A percentile compares a stretch with the other conserved stretches of the same genome.
phyloP scores from a whole-genome alignment of 164 flowering plant species.

The Nymphaea colorata region DNA sequence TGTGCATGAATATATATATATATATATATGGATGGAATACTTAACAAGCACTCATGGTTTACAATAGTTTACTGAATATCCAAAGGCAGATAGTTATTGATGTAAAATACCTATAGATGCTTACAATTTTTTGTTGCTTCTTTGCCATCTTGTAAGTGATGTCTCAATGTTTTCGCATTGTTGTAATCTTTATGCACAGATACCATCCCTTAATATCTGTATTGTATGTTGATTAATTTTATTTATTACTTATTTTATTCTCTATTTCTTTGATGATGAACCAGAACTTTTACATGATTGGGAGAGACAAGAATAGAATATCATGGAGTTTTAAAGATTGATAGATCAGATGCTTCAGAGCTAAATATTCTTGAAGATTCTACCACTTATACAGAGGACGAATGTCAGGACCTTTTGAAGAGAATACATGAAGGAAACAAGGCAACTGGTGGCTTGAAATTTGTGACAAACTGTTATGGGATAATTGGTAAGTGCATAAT shows the following conservation, averaged over 20 bases:
- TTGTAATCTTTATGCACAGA: too few species aligned
- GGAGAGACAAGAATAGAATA: slow-evolving; percentile 62
- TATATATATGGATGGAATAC: too few species aligned
- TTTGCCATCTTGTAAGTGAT: too few species aligned
- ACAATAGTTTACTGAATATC: too few species aligned
- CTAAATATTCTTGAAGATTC: slow-evolving; percentile 69
- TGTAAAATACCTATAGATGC: too few species aligned
- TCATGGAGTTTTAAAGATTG: slow-evolving; percentile 84
- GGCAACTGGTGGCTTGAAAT: slow-evolving; percentile 80
- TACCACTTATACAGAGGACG: slow-evolving; percentile 55
- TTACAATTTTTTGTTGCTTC: too few species aligned
- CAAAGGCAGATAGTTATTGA: too few species aligned
- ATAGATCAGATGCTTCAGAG: slow-evolving; percentile 63
- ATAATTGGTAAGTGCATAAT: slow-evolving; percentile 55
- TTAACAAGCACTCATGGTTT: too few species aligned
- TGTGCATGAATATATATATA: too few species aligned
- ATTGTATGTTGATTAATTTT: too few species aligned
- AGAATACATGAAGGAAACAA: slow-evolving; percentile 82
- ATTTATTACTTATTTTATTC: background rate
- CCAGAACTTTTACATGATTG: slow-evolving; percentile 87
- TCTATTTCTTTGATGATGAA: slow-evolving; percentile 5
- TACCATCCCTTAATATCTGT: too few species aligned
- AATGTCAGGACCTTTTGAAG: slow-evolving; percentile 58
- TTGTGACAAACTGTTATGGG: slow-evolving; percentile 81
- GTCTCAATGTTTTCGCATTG: too few species aligned